phyloP scores from a whole-genome alignment of 306 rosid genomes.

The Adenanthera pavonina region DNA sequence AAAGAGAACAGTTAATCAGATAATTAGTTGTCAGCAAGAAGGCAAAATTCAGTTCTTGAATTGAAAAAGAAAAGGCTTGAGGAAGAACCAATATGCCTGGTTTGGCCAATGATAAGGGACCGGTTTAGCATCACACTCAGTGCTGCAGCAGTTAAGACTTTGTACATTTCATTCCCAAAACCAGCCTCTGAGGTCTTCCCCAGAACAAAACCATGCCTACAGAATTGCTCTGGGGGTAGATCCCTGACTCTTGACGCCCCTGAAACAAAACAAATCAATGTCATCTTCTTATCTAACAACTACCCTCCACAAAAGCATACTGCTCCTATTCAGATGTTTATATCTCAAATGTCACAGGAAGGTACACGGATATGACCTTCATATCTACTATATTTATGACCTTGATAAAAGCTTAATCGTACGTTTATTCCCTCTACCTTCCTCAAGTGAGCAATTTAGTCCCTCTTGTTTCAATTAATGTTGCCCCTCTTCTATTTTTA shows the following conservation, averaged over 20 bases:
- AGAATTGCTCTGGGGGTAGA: slow-evolving; percentile 82
- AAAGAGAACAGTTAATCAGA: slow-evolving; percentile 17
- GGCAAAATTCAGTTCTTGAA: slow-evolving; percentile 27
- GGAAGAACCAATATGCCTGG: slow-evolving; percentile 99
- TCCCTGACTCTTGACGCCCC: slow-evolving; percentile 81
- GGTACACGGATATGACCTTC: not conserved
- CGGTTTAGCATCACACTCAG: slow-evolving; percentile 91
- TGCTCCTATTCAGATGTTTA: not conserved
- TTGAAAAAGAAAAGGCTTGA: slow-evolving; percentile 79
- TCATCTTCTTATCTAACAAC: slow-evolving; percentile 38
- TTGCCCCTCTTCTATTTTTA: not conserved
- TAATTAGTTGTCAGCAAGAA: slow-evolving; percentile 4
- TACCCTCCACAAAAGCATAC: slow-evolving; percentile 23
- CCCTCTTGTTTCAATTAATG: not conserved
- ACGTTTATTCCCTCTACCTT: not conserved
- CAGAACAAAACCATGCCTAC: slow-evolving; percentile 84
- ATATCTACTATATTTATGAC: not conserved
- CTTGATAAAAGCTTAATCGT: not conserved
- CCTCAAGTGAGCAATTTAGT: not conserved
- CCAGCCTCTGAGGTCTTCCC: slow-evolving; percentile 97
- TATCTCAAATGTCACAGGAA: slow-evolving; percentile 4
- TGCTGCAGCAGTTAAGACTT: slow-evolving; percentile 83
- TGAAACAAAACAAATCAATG: slow-evolving; percentile 44
- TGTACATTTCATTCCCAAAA: slow-evolving; percentile 98
- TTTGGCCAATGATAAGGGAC: slow-evolving; percentile 97